Evolutionary conservation across 495 filamentous ascomycete genomes (phyloP).

Genomic region (Sordaria brevicollis): DNA sequence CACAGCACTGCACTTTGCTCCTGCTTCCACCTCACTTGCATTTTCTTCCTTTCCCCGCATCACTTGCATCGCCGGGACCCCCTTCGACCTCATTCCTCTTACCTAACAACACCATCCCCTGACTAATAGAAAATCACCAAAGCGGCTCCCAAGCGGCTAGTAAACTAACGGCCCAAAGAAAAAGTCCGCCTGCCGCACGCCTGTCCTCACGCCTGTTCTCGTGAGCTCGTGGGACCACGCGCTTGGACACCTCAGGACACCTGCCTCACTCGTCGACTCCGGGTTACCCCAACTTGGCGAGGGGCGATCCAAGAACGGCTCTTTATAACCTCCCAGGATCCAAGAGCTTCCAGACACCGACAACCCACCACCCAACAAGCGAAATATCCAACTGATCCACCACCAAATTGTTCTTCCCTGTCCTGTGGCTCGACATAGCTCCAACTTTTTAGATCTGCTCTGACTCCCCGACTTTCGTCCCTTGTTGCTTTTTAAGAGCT

Average conservation of each 20-base stretch:
- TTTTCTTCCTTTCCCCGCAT: slow-evolving; percentile 33
- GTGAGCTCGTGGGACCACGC: neutral
- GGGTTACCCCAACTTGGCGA: neutral
- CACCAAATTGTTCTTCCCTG: neutral
- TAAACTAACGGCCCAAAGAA: neutral
- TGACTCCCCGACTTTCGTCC: slow-evolving; percentile 4
- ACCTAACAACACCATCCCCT: slow-evolving; percentile 35
- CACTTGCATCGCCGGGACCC: slow-evolving; percentile 16
- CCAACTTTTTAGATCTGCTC: neutral
- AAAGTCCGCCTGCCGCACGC: neutral
- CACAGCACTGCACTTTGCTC: no score
- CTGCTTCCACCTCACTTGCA: no score
- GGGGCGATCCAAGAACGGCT: neutral
- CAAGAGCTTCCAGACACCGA: neutral
- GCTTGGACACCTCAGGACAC: neutral
- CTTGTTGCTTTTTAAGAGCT: neutral
- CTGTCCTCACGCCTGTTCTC: neutral
- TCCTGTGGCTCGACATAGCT: neutral
- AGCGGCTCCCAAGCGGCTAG: neutral
- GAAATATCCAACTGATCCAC: neutral
- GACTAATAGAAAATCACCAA: slow-evolving; percentile 40
- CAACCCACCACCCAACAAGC: neutral
- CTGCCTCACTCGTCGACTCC: neutral
- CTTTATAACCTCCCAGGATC: neutral
- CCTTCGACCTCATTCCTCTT: slow-evolving; percentile 23